Base-by-base conservation (phyloP, 164 flowering plant species). In the Kalanchoe fedtschenkoi region DNA sequence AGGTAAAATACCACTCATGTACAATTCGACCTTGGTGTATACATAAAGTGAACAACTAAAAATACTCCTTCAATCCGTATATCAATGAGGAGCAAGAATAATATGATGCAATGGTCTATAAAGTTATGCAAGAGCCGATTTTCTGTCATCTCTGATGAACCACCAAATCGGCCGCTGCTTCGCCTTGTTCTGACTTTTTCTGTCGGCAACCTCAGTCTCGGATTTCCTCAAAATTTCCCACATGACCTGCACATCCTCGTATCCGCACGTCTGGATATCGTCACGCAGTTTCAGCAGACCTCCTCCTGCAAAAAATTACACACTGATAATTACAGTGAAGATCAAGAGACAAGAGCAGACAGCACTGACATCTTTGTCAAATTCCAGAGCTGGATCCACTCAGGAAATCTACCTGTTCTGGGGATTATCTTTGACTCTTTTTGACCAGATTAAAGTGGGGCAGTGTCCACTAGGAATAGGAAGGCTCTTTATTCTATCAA, bases 191-290 rank as follows among this genome's bases (percentile, higher is more conserved):
- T 59, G 44, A 34, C 38, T 33, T 34, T 34, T 58, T 6, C 46
- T 24, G 21, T 33, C 56, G 34, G 47, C 53, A 10, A 44, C 34
- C 26, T 74, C 74, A 2, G 69, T 57, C 37, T 84, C 82, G 0
- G 62, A 74, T 60, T 64, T 74, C 41, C 74, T 74, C 58, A 87
- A 75, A 81, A 87, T 76, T 60, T 83, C 81, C 95, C 95, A 87
- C 87, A 87, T 74, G 51, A 81, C 75, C 0, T 69, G 87, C 38
- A 87, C 83, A 67, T 85, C 95, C 54, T 81, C 80, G 30, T 87
- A 87, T 66, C 83, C 87, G 33, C 88, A 85, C 8, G 74, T 65
- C 67, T 77, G 74, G 54, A 85, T 80, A 55, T 85, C 90, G 1
- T 76, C 66, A 26, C 70, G 77, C 39, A 87, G 78, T 77, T 76